Evolutionary conservation across 176 grass and related monocot genomes (phyloP).

Genomic region (Eleusine coracana): DNA sequence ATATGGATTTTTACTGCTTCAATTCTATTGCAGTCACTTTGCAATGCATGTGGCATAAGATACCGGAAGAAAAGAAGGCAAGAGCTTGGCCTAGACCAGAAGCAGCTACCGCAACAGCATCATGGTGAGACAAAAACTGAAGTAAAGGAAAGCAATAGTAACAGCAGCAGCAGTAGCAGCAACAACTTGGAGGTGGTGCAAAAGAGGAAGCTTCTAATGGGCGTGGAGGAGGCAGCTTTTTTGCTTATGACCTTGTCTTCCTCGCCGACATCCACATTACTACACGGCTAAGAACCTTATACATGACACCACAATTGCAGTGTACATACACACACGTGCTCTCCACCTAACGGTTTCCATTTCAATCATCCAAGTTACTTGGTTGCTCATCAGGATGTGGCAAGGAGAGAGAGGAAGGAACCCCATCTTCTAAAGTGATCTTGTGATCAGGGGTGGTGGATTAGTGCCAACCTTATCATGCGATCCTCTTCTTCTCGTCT

Average conservation of each 20-base stretch:
- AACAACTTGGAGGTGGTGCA: constrained; percentile 47
- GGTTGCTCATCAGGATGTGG: constrained; percentile 14
- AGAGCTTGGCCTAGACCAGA: constrained; percentile 52
- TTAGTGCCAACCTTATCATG: constrained; percentile 22
- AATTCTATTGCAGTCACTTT: constrained; percentile 60
- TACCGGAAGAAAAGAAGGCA: constrained; percentile 83
- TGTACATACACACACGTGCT: constrained; percentile 29
- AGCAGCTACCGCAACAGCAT: constrained; percentile 30
- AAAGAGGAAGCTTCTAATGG: constrained; percentile 57
- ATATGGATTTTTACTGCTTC: neutral
- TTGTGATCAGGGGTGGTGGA: constrained; percentile 6
- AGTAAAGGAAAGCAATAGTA: constrained; percentile 33
- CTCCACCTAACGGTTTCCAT: constrained; percentile 23
- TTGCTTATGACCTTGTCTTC: constrained; percentile 92
- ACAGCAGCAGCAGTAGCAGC: constrained; percentile 34
- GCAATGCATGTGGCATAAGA: constrained; percentile 92
- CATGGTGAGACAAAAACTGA: constrained; percentile 18
- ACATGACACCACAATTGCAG: neutral
- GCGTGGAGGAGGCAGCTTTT: constrained; percentile 73
- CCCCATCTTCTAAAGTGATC: constrained; percentile 32
- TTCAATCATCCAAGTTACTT: constrained; percentile 18
- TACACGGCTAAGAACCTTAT: constrained; percentile 49
- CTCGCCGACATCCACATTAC: constrained; percentile 43
- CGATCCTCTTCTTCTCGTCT: neutral
- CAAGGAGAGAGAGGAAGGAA: neutral